Base-by-base conservation (phyloP, 805 yeast species). In the Candida qinlingensis region DNA sequence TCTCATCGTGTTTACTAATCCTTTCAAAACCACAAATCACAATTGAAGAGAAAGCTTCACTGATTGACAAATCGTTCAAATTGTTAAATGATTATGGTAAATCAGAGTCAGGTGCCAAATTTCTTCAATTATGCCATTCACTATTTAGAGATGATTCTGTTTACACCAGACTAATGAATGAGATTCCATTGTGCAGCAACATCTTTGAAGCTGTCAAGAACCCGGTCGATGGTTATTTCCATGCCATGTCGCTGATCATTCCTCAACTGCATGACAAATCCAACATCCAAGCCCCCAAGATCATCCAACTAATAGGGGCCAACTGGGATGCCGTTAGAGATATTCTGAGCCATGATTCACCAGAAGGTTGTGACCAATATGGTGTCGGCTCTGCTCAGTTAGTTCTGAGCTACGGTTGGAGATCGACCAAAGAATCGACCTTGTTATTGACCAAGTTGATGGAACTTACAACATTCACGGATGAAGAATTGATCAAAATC, bases 81-180 rank as follows among this genome's bases (percentile, higher is more conserved):
- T 69, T 66, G 62, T 68, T 64, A 80, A 84, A 37, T 4, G 60
- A 60, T 35, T 70, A 70, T 47, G 79, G 90, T 46, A 79, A 74
- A 49, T 83, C 87, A 41, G 97, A 90, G 50, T 83, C 87, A 27
- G 96, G 91, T 7, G 90, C 96, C 0, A 76, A 81, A 37, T 69
- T 83, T 12, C 67, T 85, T 30, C 79, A 77, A 39, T 43, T 57
- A 74, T 81, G 58, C 51, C 83, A 19, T 72, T 73, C 42, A 54
- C 56, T 49, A 58, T 73, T 48, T 64, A 70, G 61, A 65, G 53
- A 63, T 62, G 45, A 37, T 44, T 2, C 48, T 40, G 27, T 72
- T 67, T 40, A 56, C 75, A 27, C 54, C 56, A 44, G 50, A 2
- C 53, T 81, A 7, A 41, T 76, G 0, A 45, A 49, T 0, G 61